Conservation (phyloP, 2,329 filamentous ascomycete genomes). For the Neonectria sp. region DNA sequence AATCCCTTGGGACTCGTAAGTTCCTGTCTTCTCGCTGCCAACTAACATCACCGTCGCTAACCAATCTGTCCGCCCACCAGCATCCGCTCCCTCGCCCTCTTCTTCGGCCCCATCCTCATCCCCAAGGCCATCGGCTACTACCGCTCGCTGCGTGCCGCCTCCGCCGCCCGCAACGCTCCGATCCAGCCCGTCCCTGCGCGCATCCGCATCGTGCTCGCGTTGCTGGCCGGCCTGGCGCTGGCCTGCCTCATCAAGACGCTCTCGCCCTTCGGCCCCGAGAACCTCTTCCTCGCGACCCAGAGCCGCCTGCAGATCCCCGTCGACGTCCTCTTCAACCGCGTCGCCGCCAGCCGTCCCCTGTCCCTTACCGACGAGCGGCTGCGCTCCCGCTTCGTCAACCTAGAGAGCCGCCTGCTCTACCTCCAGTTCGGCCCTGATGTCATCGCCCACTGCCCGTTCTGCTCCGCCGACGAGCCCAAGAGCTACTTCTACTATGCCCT, state of each 20-base stretch:
- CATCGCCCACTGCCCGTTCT: slow-evolving; percentile 86
- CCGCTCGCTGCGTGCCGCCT: slow-evolving; percentile 66
- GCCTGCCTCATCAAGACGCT: slow-evolving; percentile 72
- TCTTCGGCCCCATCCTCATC: slow-evolving; percentile 80
- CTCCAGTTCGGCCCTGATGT: slow-evolving; percentile 84
- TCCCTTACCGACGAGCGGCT: slow-evolving; percentile 75
- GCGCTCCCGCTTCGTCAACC: slow-evolving; percentile 76
- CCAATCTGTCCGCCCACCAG: slow-evolving; percentile 48
- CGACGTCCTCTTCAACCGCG: slow-evolving; percentile 86
- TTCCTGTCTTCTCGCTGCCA: not conserved
- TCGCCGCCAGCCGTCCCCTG: slow-evolving; percentile 73
- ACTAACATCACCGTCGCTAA: slow-evolving; percentile 20
- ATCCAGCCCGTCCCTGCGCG: slow-evolving; percentile 69
- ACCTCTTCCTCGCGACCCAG: slow-evolving; percentile 83
- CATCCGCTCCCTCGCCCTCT: slow-evolving; percentile 69
- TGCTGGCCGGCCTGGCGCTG: slow-evolving; percentile 68
- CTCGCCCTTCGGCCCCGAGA: slow-evolving; percentile 79
- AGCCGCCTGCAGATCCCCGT: slow-evolving; percentile 89
- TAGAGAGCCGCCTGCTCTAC: slow-evolving; percentile 85
- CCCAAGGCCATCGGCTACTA: slow-evolving; percentile 77
- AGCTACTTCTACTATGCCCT: slow-evolving; percentile 87
- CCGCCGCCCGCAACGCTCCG: slow-evolving; percentile 60
- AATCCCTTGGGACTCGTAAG: slow-evolving; percentile 50
- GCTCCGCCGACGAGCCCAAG: slow-evolving; percentile 76
- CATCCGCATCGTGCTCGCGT: slow-evolving; percentile 70